Evolutionary conservation across 345 rosid species (phyloP).

Genomic region (Anastatica hierochuntica): DNA sequence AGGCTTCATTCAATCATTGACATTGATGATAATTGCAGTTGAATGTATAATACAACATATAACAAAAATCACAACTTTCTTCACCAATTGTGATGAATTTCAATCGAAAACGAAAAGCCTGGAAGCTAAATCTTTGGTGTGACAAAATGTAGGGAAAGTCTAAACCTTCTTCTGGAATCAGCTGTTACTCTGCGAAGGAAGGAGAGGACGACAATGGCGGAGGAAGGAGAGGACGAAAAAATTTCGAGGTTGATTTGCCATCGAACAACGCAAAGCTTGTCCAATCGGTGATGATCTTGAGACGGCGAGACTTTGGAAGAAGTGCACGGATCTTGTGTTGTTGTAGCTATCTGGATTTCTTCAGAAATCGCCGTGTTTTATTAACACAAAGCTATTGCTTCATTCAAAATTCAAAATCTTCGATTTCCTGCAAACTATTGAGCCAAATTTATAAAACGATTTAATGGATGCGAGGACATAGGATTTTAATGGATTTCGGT

Average conservation of each 20-base stretch:
- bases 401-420: constrained; percentile 16
- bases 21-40: neutral
- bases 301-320: constrained; percentile 13
- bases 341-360: constrained; percentile 13
- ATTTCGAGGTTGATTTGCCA: constrained; percentile 88
- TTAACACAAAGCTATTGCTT: constrained; percentile 6
- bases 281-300: constrained; percentile 26
- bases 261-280: constrained; percentile 59
- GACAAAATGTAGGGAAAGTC: neutral
- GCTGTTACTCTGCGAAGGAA: constrained; percentile 73
- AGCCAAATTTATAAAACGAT: too few relatives aligned
- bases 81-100: neutral
- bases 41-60: constrained; percentile 29
- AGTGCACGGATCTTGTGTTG: constrained; percentile 17
- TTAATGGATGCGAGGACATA: too few relatives aligned
- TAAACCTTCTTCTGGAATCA: constrained; percentile 76
- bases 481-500: too few relatives aligned
- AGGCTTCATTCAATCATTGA: neutral
- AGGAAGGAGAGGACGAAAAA: too few relatives aligned
- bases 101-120: neutral
- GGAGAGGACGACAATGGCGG: too few relatives aligned
- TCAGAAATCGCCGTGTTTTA: constrained; percentile 16
- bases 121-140: neutral
- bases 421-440: constrained; percentile 2
- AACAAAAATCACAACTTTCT: neutral